Evolutionary conservation across 345 rosid genomes (phyloP), one percentile per base, ranked within the genome.

Genomic region (Salix arbutifolia): DNA sequence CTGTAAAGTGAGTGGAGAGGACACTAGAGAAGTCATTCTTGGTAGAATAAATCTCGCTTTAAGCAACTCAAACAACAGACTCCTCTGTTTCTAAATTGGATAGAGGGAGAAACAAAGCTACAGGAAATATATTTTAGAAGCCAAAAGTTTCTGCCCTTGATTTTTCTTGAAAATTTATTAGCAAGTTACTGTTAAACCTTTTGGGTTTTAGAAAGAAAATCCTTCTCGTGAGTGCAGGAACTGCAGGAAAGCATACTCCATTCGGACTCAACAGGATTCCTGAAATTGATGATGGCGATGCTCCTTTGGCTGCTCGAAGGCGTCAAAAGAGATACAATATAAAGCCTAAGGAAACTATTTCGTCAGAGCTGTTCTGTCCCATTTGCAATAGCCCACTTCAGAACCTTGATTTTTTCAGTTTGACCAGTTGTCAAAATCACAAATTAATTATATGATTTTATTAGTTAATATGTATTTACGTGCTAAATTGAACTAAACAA

Each of bases 171-270:
- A 73, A 31, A 30, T 70, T 26, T n/a, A 53, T 62, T 52, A 2
- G 73, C 28, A 26, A 26, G 28, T 26, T 26, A 26, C 28, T 26
- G 28, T 26, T 26, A 26, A 26, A 77, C 67, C 6, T 18, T 64
- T 37, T 73, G 37, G 50, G 73, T 87, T 81, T 73, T 90, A 96
- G 99, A 87, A 89, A 86, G 99, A 96, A 82, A 90, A 93, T 78
- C 91, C 94, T 76, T 90, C 98, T 69, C 90, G 98, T 4, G 99
- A 96, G 83, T 81, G 89, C 82, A 26, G 1, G 96, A 25, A 93
- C 99, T 58, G 97, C 97, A 79, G 98, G 90, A 72, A 96, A 93
- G 91, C 94, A 93, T 18, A 90, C 90, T 44, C 98, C 99, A 28
- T 96, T 93, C 82, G 86, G 89, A 85, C 92, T 96, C 85, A 96